Evolutionary conservation across 768 basidiomycete genomes (phyloP), one percentile per base, ranked within the genome.

Genomic region (Tricholoma terreum): DNA sequence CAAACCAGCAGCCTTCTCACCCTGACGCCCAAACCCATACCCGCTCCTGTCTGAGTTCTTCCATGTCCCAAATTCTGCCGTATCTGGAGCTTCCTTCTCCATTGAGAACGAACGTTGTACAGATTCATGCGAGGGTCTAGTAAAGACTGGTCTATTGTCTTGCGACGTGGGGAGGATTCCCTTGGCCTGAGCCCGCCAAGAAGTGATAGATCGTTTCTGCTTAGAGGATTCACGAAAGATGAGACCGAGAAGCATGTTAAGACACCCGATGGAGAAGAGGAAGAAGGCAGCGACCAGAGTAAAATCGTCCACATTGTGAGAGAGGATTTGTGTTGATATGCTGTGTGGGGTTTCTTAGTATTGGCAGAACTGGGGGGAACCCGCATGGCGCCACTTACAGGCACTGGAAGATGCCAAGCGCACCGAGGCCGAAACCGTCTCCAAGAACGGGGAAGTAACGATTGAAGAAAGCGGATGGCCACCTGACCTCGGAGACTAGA

Each of bases 381-480:
- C 8, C n/a, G 14, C 33, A 43, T 17, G 48, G 9, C 40, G 46
- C 30, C 4, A 77, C 86, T 67, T 68, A 90, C 86, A 94, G 77
- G 75, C 84, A 83, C 73, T 96, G 89, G 75, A 95, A 89, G 57
- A 92, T 83, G 15, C 94, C 94, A 15, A 96, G 80, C 17, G 92
- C 84, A 36, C 94, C 94, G 14, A 95, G 78, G 45, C 94, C 94
- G 68, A 95, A 95, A 53, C 83, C 77, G 8, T 78, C 78, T 15
- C 94, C 94, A n/a, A 97, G 84, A 45, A 96, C 87, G 30, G 94
- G 94, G 75, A 96, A 89, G 76, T 84, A 94, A n/a, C 83, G 83
- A 62, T 89, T 84, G 72, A 96, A 95, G 78, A 93, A 89, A 11
- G 73, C 65, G 46, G 78, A 73, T 9, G 92, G 92, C 86, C 92